These are phyloP conservation scores for Mycena floridula DNA, from an alignment of 768 basidiomycete species.

Conservation along the genomic window DNA sequence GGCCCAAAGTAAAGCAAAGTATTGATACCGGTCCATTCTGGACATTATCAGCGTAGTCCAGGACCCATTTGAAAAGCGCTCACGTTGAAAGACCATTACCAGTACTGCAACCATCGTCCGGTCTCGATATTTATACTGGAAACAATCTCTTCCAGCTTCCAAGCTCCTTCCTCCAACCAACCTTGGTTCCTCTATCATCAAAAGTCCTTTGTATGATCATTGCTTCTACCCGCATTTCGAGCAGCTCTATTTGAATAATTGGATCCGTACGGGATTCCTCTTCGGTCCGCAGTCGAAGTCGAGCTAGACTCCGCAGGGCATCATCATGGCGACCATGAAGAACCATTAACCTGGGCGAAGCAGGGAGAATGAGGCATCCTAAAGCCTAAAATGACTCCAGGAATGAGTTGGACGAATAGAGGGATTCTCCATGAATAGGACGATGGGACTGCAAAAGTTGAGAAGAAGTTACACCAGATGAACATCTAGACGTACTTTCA, in stretches of 20 bases:
- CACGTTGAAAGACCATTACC: conserved; percentile 84
- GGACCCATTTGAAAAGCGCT: no score
- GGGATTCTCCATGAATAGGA: conserved; percentile 76
- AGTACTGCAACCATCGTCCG: conserved; percentile 66
- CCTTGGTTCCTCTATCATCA: conserved; percentile 13
- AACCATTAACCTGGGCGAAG: conserved; percentile 57
- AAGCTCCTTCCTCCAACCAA: conserved; percentile 18
- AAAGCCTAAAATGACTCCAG: conserved; percentile 60
- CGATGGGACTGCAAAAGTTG: conserved; percentile 37
- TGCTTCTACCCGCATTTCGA: conserved; percentile 72
- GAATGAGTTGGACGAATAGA: conserved; percentile 63
- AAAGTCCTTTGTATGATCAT: conserved; percentile 39
- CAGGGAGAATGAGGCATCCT: conserved; percentile 53
- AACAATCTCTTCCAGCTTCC: conserved; percentile 55
- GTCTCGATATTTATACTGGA: conserved; percentile 40
- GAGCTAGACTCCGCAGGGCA: conserved; percentile 51
- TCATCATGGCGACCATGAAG: conserved; percentile 50
- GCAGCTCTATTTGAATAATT: conserved; percentile 58
- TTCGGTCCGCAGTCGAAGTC: conserved; percentile 40
- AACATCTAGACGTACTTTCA: conserved; percentile 40
- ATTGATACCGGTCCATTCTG: conserved; percentile 88
- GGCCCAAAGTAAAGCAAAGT: conserved; percentile 82
- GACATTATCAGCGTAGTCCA: not conserved
- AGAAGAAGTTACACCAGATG: not conserved
- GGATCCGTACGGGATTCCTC: conserved; percentile 47